phyloP scores from a whole-genome alignment of 768 basidiomycete genomes.

The Lentinula edodes region DNA sequence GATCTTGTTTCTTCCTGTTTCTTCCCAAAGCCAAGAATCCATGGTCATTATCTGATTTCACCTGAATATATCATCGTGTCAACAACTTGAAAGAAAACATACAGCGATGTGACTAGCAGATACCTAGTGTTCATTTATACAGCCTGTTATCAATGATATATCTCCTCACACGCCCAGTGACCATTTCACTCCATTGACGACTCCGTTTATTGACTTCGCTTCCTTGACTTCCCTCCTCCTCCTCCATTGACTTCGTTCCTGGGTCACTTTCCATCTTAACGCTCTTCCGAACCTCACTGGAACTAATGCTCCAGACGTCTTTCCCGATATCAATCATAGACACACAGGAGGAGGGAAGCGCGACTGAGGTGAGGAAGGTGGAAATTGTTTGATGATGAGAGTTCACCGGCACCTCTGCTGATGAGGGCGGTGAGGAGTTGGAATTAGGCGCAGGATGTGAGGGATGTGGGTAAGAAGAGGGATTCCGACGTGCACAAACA shows the following conservation, averaged over 20 bases:
- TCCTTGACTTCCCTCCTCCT: not conserved
- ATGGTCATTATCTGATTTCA: no score
- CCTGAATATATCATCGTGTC: no score
- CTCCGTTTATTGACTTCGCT: no score
- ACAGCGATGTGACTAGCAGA: no score
- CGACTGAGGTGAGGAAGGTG: slow-evolving; percentile 36
- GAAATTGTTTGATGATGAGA: slow-evolving; percentile 23
- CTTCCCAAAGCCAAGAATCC: no score
- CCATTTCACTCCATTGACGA: slow-evolving; percentile 39
- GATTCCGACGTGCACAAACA: slow-evolving; percentile 56
- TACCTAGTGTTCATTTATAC: slow-evolving; percentile 24
- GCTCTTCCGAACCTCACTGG: slow-evolving; percentile 56
- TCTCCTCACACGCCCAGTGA: slow-evolving; percentile 37
- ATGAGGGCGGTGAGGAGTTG: no score
- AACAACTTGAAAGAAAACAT: no score
- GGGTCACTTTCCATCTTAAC: slow-evolving; percentile 23
- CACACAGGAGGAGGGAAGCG: slow-evolving; percentile 47
- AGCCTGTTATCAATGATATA: slow-evolving; percentile 47
- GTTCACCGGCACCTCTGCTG: slow-evolving; percentile 9
- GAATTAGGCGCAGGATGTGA: not conserved
- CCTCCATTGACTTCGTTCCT: not conserved
- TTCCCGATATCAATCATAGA: slow-evolving; percentile 57
- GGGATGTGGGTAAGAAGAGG: slow-evolving; percentile 4
- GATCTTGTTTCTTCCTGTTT: no score
- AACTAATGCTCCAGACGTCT: slow-evolving; percentile 56